These are phyloP conservation scores for Phyllosticta citrichinensis DNA, from an alignment of 2,329 filamentous ascomycete species.

Conservation along the genomic window DNA sequence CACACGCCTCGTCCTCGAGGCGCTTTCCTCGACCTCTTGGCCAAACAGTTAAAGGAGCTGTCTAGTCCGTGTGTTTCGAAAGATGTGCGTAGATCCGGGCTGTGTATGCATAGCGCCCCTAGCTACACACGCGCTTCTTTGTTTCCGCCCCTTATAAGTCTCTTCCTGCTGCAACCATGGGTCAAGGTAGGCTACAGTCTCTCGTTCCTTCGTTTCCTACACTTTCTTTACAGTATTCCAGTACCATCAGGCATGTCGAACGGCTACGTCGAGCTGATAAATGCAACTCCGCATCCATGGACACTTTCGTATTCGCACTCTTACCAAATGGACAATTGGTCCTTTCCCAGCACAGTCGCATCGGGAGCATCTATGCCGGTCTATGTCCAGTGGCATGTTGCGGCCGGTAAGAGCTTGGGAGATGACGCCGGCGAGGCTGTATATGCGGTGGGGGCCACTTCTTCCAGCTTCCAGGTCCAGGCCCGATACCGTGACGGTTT, in stretches of 20 bases:
- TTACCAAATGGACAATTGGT: constrained; percentile 31
- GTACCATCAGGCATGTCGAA: constrained; percentile 12
- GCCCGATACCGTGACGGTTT: constrained; percentile 17
- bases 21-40: background rate
- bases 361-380: constrained; percentile 22
- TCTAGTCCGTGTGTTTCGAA: background rate
- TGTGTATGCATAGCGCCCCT: background rate
- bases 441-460: constrained; percentile 21
- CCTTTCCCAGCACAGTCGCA: constrained; percentile 22
- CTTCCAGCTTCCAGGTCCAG: constrained; percentile 22
- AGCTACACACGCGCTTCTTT: background rate
- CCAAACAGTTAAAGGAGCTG: background rate
- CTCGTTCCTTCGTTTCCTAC: background rate
- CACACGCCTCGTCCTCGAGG: background rate
- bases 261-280: constrained; percentile 29
- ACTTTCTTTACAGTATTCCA: background rate
- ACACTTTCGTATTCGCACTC: constrained; percentile 19
- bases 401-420: constrained; percentile 17
- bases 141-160: background rate
- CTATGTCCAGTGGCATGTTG: constrained; percentile 21
- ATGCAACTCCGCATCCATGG: constrained; percentile 33
- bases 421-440: constrained; percentile 28
- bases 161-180: constrained; percentile 1
- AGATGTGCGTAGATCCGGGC: background rate
- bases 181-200: constrained; percentile 5